A percentile compares a stretch with the other conserved stretches of the same genome.
phyloP scores from a whole-genome alignment of 1,284 basidiomycete genomes.

The Ceratobasidium theobromae region DNA sequence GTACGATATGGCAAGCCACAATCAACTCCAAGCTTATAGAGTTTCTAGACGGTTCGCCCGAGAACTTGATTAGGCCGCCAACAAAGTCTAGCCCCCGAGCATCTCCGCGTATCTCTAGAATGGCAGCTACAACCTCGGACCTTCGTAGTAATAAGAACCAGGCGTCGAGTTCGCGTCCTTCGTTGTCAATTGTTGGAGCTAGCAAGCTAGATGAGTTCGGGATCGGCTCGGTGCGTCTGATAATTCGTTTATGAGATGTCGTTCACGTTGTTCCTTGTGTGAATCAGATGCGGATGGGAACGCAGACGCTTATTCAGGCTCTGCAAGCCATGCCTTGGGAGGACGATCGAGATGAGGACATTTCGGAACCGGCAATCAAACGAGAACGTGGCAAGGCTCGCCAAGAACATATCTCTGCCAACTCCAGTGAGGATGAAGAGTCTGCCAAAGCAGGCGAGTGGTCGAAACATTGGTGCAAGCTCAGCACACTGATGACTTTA shows the following conservation, averaged over 20 bases:
- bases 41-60: conserved; percentile 37
- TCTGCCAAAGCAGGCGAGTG: conserved; percentile 30
- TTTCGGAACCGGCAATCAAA: conserved; percentile 52
- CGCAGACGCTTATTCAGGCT: conserved; percentile 81
- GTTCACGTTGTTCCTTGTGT: conserved; percentile 26
- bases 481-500: background rate
- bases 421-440: conserved; percentile 34
- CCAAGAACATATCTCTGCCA: conserved; percentile 18
- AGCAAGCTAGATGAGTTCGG: conserved; percentile 54
- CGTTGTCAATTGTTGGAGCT: conserved; percentile 34
- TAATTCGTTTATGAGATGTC: conserved; percentile 20
- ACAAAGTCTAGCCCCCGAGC: conserved; percentile 49
- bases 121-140: conserved; percentile 26
- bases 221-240: conserved; percentile 61
- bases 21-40: conserved; percentile 1
- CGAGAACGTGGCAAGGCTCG: conserved; percentile 23
- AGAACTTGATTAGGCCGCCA: conserved; percentile 63
- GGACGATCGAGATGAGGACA: conserved; percentile 63
- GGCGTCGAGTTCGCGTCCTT: conserved; percentile 1
- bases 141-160: conserved; percentile 11
- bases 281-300: conserved; percentile 71
- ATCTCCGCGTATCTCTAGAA: conserved; percentile 8
- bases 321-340: conserved; percentile 78
- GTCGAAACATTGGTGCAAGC: background rate
- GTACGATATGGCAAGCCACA: background rate